A percentile compares a stretch with the other conserved stretches of the same genome.
Evolutionary conservation across 1,284 basidiomycete genomes (phyloP).

Genomic region (Cerrena zonata): DNA sequence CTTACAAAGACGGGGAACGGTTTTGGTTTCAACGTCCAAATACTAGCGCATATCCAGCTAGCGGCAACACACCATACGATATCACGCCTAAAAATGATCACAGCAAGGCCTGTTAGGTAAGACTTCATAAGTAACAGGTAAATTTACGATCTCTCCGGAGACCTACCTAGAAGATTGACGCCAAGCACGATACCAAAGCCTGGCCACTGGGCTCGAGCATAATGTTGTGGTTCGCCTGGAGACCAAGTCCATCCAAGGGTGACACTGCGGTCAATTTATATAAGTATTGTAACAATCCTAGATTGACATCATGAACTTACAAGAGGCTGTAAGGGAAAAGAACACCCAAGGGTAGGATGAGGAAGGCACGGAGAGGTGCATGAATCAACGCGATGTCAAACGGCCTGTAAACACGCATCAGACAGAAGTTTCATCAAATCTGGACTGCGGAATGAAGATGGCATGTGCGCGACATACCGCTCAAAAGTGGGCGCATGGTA

Average conservation of each 20-base stretch:
- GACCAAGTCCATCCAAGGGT: constrained; percentile 44
- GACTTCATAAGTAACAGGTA: no score
- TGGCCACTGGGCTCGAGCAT: constrained; percentile 49
- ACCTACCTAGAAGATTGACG: constrained; percentile 46
- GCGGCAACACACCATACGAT: constrained; percentile 68
- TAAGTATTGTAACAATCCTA: neutral
- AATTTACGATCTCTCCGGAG: no score
- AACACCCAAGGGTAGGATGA: constrained; percentile 48
- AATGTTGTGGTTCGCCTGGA: constrained; percentile 39
- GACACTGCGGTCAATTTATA: constrained; percentile 37
- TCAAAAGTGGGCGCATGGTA: constrained; percentile 52
- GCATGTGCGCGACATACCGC: constrained; percentile 13
- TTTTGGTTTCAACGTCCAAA: constrained; percentile 58
- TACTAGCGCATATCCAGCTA: constrained; percentile 61
- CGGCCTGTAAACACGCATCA: constrained; percentile 35
- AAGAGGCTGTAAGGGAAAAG: constrained; percentile 49
- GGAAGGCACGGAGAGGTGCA: constrained; percentile 66
- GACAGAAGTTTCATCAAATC: neutral
- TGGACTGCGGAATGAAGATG: neutral
- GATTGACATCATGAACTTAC: constrained; percentile 27
- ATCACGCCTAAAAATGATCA: constrained; percentile 52
- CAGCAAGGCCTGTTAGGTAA: constrained; percentile 40
- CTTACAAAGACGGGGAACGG: constrained; percentile 57
- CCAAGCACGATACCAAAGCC: constrained; percentile 57
- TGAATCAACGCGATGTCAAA: constrained; percentile 67